Conservation (phyloP, 2,329 filamentous ascomycete genomes). For the Fusarium lyarnte region DNA sequence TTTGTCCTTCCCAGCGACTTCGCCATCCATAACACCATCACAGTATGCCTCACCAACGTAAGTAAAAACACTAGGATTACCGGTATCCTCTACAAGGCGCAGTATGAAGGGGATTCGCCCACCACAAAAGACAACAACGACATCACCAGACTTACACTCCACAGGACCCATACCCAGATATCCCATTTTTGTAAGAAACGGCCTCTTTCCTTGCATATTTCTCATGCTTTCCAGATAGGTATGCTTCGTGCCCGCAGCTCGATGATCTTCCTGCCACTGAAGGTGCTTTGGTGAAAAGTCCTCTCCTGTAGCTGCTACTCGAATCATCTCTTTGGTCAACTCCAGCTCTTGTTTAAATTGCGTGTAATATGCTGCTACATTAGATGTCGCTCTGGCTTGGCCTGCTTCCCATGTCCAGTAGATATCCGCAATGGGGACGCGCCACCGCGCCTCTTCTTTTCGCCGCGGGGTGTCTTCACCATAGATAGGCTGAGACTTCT, state of each 20-base stretch:
- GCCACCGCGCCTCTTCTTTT: background rate
- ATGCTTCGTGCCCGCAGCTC: accelerated
- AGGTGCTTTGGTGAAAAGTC: accelerated
- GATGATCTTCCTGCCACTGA: background rate
- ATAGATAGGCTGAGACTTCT: background rate
- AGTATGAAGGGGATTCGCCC: background rate
- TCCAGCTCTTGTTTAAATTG: background rate
- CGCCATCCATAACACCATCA: background rate
- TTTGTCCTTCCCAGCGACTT: accelerated
- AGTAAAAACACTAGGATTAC: accelerated
- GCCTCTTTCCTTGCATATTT: background rate
- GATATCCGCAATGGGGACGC: background rate
- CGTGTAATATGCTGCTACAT: accelerated
- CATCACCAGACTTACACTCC: background rate
- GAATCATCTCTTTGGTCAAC: background rate
- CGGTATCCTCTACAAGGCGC: accelerated
- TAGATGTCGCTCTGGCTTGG: background rate
- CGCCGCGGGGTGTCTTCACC: background rate
- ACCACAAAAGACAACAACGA: background rate
- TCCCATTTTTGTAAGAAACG: background rate
- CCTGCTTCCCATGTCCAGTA: background rate
- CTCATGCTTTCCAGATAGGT: background rate
- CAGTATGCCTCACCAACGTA: background rate
- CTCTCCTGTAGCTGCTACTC: background rate
- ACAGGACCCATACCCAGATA: background rate